phyloP scores from a whole-genome alignment of 2,329 filamentous ascomycete species.

The Curvularia sp. region DNA sequence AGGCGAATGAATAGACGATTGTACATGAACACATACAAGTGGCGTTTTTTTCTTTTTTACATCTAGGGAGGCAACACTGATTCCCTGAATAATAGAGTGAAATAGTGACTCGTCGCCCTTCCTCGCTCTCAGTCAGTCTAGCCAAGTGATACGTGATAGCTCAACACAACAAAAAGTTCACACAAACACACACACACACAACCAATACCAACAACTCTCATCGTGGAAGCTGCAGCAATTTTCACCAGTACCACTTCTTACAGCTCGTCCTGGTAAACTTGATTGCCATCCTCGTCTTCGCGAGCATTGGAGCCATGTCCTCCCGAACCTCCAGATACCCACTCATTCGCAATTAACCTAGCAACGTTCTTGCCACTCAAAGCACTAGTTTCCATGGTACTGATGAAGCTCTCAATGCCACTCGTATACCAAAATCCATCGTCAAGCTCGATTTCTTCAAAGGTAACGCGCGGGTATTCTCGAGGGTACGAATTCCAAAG shows the following conservation, averaged over 20 bases:
- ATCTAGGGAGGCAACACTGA: not conserved
- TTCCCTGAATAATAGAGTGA: not conserved
- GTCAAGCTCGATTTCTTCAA: constrained; percentile 78
- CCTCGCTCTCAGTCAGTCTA: not conserved
- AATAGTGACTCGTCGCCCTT: not conserved
- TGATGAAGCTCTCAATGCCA: constrained; percentile 90
- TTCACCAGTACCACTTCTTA: not conserved
- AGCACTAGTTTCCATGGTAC: constrained; percentile 95
- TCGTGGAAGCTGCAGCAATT: not conserved
- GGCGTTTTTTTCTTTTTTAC: not conserved
- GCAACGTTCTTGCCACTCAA: constrained; percentile 90
- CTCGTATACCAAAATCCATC: constrained; percentile 70
- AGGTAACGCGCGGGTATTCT: constrained; percentile 82
- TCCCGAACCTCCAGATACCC: constrained; percentile 30
- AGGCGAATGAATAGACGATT: constrained; percentile 18
- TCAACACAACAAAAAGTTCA: not conserved
- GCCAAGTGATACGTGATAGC: not conserved
- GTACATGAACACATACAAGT: not conserved
- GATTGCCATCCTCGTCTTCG: not conserved
- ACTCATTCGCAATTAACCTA: constrained; percentile 70
- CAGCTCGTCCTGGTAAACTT: constrained; percentile 6
- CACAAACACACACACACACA: no score
- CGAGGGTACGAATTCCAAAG: constrained; percentile 89
- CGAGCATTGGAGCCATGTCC: not conserved
- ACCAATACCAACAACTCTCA: not conserved